Base-by-base conservation (phyloP, 106 monocot genomes). In the Iris macrosiphon region DNA sequence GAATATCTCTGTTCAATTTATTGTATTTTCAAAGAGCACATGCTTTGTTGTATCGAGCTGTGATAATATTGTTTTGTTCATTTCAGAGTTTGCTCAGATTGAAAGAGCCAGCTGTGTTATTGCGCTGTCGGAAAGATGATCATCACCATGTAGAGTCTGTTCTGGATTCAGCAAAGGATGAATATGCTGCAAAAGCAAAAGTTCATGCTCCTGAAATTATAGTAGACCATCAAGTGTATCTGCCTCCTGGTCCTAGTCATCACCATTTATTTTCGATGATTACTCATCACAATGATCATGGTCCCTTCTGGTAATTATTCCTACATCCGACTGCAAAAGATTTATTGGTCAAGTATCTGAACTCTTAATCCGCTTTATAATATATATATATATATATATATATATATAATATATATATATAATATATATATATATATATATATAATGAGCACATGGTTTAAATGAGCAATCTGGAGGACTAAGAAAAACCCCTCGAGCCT, bases 21-120 rank as follows among this genome's bases (percentile, higher is more conserved):
- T 18, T 50, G 27, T 49, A 19, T 34, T 50, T n/a, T 11, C 7
- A 25, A 13, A 37, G 14, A 13, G 25, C 39, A 15, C 16, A 37
- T 28, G 14, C 7, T 4, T 24, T 26, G 3, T 25, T 14, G 0
- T 32, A 62, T 29, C 25, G 21, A 25, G 26, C n/a, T 52, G 7
- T 34, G n/a, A 30, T 53, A 56, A 53, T 32, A 44, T 46, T 4
- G 6, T 50, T 16, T 39, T 50, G 4, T 31, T n/a, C 42, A 33
- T 68, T 78, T 32, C 80, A 94, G 93, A 81, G 84, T 22, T 61
- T 94, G 55, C 65, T 94, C 18, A 61, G 88, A 18, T 46, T 94
- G 73, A 94, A 81, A 59, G 93, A 94, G 64, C 88, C 93, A 63
- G 61, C 80, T 23, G 84, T 94, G 19, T 54, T 94, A 30, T 49